Evolutionary conservation across 2,329 filamentous ascomycete species (phyloP), one percentile per base, ranked within the genome.

Genomic region (Hypoxylon sp.): DNA sequence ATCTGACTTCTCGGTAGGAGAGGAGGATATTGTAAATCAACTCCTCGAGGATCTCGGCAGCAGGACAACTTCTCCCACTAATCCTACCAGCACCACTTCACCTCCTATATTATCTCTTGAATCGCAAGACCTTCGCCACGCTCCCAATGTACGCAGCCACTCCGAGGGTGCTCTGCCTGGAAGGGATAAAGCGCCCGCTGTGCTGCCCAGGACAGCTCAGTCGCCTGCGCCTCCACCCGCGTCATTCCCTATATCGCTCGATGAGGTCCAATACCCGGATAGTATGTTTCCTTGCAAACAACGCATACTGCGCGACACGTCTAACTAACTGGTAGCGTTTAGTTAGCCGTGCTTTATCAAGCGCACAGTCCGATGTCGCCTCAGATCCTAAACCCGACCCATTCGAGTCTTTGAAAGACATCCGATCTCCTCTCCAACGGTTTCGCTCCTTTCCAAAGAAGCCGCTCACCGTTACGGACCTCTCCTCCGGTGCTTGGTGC

Each of bases 401-500:
- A 30, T 50, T 43, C 7, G 61, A 72, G 6, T 47, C 69, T 0
- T 65, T 68, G 20, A 66, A 75, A 10, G 80, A 82, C 52, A 72
- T 68, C 1, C 77, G 76, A 19, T 82, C 84, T 1, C 94, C 93
- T 0, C 79, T 97, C 1, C 85, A 93, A 65, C 87, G 91, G 32
- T 97, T 97, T 71, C 89, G 94, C 37, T 88, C 87, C 1, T 89
- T 85, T 58, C 92, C 92, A 0, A 89, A 85, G 72, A 94, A 92
- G 74, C 88, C 91, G 0, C 84, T 98, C 6, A 93, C 91, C 0
- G 95, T 98, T 1, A 93, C 92, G 2, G 95, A 99, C 76, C 80
- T 98, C 22, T 88, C 94, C 0, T 91, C 92, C 1, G 94, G 94
- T 1, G 90, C 94, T 6, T 99, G 95, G 95, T 99, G 95, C 76